Conservation (phyloP, 805 yeast genomes). For the Metschnikowia lunata region DNA sequence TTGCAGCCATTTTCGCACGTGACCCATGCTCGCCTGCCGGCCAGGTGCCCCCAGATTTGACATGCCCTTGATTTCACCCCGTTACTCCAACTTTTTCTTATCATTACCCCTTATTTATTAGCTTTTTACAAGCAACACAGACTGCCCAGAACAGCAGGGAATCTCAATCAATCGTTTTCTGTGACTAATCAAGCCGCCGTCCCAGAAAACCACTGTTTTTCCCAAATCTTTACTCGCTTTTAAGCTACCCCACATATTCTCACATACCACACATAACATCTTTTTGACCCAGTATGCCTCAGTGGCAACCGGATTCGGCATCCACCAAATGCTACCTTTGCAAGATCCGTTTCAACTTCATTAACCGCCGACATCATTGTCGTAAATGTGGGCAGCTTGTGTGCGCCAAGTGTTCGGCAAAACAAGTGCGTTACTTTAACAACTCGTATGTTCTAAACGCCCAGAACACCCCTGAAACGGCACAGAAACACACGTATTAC, state of each 20-base stretch:
- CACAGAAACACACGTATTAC: slow-evolving; percentile 31
- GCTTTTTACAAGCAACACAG: no score
- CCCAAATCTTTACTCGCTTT: no score
- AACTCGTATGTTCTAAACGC: slow-evolving; percentile 17
- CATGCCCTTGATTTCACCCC: no score
- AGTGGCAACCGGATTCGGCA: slow-evolving; percentile 70
- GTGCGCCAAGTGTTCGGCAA: slow-evolving; percentile 63
- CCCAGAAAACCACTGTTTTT: no score
- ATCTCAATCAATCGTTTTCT: no score
- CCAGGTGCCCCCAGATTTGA: no score
- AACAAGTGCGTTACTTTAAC: slow-evolving; percentile 34
- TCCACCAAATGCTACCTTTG: slow-evolving; percentile 56
- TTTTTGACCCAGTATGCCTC: slow-evolving; percentile 1
- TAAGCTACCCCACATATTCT: not conserved
- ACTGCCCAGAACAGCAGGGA: no score
- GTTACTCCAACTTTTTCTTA: no score
- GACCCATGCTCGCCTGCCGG: no score
- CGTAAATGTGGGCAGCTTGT: slow-evolving; percentile 76
- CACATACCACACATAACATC: not conserved
- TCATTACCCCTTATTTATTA: no score
- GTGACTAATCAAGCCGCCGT: no score
- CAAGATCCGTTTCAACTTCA: slow-evolving; percentile 46
- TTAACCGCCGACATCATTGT: slow-evolving; percentile 79
- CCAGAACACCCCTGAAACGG: slow-evolving; percentile 11
- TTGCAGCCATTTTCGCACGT: no score